Base-by-base conservation (phyloP, 1,284 basidiomycete species). In the Apiotrichum gracile region DNA sequence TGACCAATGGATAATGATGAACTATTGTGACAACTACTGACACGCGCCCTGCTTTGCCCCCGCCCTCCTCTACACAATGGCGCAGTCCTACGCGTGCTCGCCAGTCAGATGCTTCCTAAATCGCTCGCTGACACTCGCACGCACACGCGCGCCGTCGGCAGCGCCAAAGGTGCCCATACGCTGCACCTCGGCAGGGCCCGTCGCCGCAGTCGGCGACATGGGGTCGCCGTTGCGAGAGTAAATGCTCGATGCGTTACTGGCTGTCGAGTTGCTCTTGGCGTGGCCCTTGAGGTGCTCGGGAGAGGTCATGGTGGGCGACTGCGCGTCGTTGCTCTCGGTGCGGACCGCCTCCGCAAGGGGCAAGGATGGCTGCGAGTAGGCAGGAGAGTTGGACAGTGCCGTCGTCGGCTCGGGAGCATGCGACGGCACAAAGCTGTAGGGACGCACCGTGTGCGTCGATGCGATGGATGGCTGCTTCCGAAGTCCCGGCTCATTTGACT, bases 121-220 rank as follows among this genome's bases (percentile, higher is more conserved):
- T 3, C 57, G 53, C 54, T 59, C 57, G 38, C 57, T 59, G n/a
- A 59, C 54, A 41, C 54, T 55, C 22, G 47, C 57, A 25, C 57
- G 52, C 45, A 52, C 31, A 16, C 31, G 34, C 14, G 49, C 49
- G 21, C 53, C 54, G 21, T 53, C 45, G 17, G 42, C 54, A 3
- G 51, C 46, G 6, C 58, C 58, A 45, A 59, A 59, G 33, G 58
- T 59, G 12, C 58, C 58, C 25, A 21, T 47, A 27, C 58, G 54
- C 45, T 42, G 25, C 10, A 56, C 46, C 26, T 59, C 58, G 25
- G 39, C 34, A 24, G 44, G 41, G 3, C 54, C 54, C 27, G 41
- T 24, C 24, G 37, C 52, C 39, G 26, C 37, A 5, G 47, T 24
- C 8, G 37, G 37, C 22, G 37, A 29, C 37, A 31, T 4, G n/a